Percentiles rank a stretch among this genome's conserved stretches.
These are phyloP conservation scores for Solanum chiquidenum DNA, from an alignment of 257 asterid species.

Conservation along the genomic window DNA sequence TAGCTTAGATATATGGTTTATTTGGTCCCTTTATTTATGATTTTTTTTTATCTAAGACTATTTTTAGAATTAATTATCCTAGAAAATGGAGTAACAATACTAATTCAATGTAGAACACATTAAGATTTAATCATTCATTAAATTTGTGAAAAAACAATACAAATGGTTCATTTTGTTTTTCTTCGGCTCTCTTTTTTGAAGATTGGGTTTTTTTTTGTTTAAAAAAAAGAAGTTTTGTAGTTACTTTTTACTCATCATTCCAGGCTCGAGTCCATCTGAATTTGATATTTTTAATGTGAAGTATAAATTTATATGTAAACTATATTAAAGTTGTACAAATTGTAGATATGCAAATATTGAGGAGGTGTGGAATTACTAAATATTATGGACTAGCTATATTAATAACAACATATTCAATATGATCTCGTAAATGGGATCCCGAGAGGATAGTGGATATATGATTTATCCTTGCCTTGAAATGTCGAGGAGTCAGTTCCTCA, in stretches of 20 bases:
- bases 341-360: background rate
- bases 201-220: background rate
- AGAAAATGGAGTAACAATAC: background rate
- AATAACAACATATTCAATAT: no score
- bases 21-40: background rate
- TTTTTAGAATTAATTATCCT: background rate
- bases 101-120: background rate
- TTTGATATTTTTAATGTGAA: background rate
- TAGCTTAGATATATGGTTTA: background rate
- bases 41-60: background rate
- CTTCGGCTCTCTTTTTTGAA: background rate
- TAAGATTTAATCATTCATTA: background rate
- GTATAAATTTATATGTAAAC: background rate
- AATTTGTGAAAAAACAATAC: background rate
- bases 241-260: background rate
- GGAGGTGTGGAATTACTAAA: background rate
- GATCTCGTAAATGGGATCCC: background rate
- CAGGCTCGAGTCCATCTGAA: background rate
- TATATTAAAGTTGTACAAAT: background rate
- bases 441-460: background rate
- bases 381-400: background rate
- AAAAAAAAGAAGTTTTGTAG: rapidly evolving
- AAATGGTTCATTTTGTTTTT: background rate
- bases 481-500: background rate
- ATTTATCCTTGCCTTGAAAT: background rate